A percentile compares a stretch with the other conserved stretches of the same genome.
These are phyloP conservation scores for Monilinia aucupariae DNA, from an alignment of 2,329 filamentous ascomycete genomes.

Conservation along the genomic window DNA sequence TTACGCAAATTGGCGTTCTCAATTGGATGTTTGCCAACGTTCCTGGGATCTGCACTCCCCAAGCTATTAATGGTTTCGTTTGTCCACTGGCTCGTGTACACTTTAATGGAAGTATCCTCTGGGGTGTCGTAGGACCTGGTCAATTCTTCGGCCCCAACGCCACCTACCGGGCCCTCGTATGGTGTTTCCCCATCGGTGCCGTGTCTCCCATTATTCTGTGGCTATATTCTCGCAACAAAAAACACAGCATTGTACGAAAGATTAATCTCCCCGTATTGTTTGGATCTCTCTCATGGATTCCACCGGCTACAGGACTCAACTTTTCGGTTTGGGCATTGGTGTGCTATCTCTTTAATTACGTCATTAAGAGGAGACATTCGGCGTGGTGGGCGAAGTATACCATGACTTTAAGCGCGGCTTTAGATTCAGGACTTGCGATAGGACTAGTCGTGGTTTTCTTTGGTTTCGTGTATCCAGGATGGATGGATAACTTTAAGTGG, in stretches of 20 bases:
- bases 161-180: slow-evolving; percentile 70
- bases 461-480: slow-evolving; percentile 75
- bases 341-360: slow-evolving; percentile 78
- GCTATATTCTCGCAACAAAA: slow-evolving; percentile 58
- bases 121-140: slow-evolving; percentile 78
- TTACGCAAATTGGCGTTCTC: slow-evolving; percentile 77
- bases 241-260: slow-evolving; percentile 62
- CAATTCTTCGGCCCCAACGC: slow-evolving; percentile 76
- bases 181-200: slow-evolving; percentile 75
- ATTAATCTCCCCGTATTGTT: slow-evolving; percentile 81
- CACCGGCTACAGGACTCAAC: slow-evolving; percentile 79
- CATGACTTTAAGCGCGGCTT: slow-evolving; percentile 77
- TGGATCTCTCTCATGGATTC: slow-evolving; percentile 79
- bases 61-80: slow-evolving; percentile 81
- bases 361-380: slow-evolving; percentile 61
- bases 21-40: slow-evolving; percentile 88
- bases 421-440: slow-evolving; percentile 78
- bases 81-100: slow-evolving; percentile 83
- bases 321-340: slow-evolving; percentile 84
- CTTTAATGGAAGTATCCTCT: slow-evolving; percentile 85
- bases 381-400: slow-evolving; percentile 91
- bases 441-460: slow-evolving; percentile 82
- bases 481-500: slow-evolving; percentile 69
- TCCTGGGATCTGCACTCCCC: slow-evolving; percentile 67
- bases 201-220: slow-evolving; percentile 69